Evolutionary conservation across 2,329 filamentous ascomycete species (phyloP).

Genomic region (Neospermospora avenae): DNA sequence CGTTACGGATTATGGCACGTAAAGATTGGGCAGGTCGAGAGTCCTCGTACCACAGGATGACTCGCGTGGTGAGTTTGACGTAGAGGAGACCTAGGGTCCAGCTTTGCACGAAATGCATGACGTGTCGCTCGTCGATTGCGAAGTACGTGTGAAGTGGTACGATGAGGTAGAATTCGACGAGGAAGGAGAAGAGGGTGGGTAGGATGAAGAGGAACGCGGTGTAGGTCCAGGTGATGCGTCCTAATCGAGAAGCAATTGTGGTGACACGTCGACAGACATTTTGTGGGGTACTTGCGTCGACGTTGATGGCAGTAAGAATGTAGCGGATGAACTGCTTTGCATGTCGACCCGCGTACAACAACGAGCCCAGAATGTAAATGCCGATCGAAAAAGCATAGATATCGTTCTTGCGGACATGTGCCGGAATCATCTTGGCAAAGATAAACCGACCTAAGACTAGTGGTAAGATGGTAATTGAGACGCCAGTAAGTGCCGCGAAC

Average conservation of each 20-base stretch:
- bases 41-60: slow-evolving; percentile 65
- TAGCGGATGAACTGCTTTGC: slow-evolving; percentile 37
- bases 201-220: slow-evolving; percentile 72
- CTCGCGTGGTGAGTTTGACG: slow-evolving; percentile 71
- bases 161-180: slow-evolving; percentile 85
- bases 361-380: slow-evolving; percentile 72
- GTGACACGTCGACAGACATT: slow-evolving; percentile 27
- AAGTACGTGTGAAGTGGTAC: slow-evolving; percentile 59
- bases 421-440: slow-evolving; percentile 69
- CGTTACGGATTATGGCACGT: slow-evolving; percentile 67
- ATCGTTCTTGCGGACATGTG: slow-evolving; percentile 77
- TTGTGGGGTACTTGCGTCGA: slow-evolving; percentile 30
- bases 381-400: slow-evolving; percentile 95
- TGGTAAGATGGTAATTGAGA: slow-evolving; percentile 81
- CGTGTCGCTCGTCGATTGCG: slow-evolving; percentile 50
- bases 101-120: slow-evolving; percentile 83
- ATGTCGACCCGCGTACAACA: slow-evolving; percentile 60
- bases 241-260: slow-evolving; percentile 19
- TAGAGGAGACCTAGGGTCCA: slow-evolving; percentile 94
- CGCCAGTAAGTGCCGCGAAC: slow-evolving; percentile 84
- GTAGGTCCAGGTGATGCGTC: slow-evolving; percentile 69
- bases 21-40: slow-evolving; percentile 73
- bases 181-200: slow-evolving; percentile 72
- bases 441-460: slow-evolving; percentile 79
- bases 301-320: slow-evolving; percentile 28